Percentiles rank a stretch among this genome's conserved stretches.
Conservation (phyloP, 352 stramenopile genomes). For the Phytopythium litorale region DNA sequence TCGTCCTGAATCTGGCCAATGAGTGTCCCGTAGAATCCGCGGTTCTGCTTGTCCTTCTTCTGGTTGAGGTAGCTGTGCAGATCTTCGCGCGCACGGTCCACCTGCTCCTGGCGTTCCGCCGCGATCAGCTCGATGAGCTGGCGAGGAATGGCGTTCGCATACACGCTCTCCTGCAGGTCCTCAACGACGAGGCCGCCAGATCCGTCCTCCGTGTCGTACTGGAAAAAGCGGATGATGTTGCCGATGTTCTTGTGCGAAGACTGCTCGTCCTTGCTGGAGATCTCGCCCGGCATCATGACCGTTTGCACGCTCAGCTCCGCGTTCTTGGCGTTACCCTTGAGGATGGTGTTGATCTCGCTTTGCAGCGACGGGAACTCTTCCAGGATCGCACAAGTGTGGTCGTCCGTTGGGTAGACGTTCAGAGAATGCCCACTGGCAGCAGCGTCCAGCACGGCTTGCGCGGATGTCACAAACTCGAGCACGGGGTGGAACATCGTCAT, state of each 20-base stretch:
- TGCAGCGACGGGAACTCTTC: slow-evolving; percentile 65
- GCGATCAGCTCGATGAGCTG: slow-evolving; percentile 81
- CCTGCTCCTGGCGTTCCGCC: slow-evolving; percentile 72
- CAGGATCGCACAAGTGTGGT: slow-evolving; percentile 70
- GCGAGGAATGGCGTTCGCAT: slow-evolving; percentile 75
- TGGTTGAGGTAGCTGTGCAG: slow-evolving; percentile 77
- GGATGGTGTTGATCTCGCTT: slow-evolving; percentile 61
- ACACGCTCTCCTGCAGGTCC: slow-evolving; percentile 75
- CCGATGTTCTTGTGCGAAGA: slow-evolving; percentile 84
- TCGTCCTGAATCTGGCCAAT: slow-evolving; percentile 88
- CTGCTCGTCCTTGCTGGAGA: slow-evolving; percentile 61
- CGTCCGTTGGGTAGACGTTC: slow-evolving; percentile 74
- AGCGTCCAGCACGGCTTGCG: slow-evolving; percentile 79
- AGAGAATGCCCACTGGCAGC: slow-evolving; percentile 73
- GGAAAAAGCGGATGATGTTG: slow-evolving; percentile 88
- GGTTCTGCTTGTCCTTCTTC: slow-evolving; percentile 83
- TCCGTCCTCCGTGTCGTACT: slow-evolving; percentile 83
- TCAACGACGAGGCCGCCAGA: slow-evolving; percentile 79
- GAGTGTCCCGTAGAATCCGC: slow-evolving; percentile 82
- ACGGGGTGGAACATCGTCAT: slow-evolving; percentile 87
- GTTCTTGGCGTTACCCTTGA: slow-evolving; percentile 71
- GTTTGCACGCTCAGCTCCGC: slow-evolving; percentile 83
- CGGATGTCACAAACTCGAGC: slow-evolving; percentile 84
- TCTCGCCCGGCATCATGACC: slow-evolving; percentile 84
- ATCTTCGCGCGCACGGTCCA: slow-evolving; percentile 75